Percentiles rank a stretch among this genome's conserved stretches.
phyloP scores from a whole-genome alignment of 805 yeast genomes.

The Lipomyces japonicus region DNA sequence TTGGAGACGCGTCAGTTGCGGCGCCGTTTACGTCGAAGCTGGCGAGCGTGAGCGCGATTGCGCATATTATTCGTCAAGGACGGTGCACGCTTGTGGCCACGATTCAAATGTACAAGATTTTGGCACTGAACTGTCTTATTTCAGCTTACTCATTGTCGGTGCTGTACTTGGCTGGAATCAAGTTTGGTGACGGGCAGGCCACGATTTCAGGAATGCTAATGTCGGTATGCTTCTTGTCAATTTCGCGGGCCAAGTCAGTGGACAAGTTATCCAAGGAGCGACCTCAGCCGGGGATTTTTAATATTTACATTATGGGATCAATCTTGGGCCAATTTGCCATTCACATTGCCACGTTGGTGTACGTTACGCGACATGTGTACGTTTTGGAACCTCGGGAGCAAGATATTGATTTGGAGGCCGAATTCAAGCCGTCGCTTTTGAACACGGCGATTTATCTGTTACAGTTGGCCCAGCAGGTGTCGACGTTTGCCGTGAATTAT shows the following conservation, averaged over 20 bases:
- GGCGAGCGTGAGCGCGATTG: slow-evolving; percentile 86
- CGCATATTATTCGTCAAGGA: slow-evolving; percentile 93
- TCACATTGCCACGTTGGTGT: slow-evolving; percentile 77
- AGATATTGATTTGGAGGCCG: slow-evolving; percentile 82
- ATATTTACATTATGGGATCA: slow-evolving; percentile 94
- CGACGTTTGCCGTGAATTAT: slow-evolving; percentile 96
- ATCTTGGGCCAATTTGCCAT: slow-evolving; percentile 94
- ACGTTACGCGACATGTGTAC: slow-evolving; percentile 79
- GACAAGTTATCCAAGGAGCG: slow-evolving; percentile 86
- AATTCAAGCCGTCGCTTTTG: slow-evolving; percentile 80
- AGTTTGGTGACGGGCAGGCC: slow-evolving; percentile 97
- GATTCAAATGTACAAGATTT: slow-evolving; percentile 96
- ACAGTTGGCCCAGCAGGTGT: slow-evolving; percentile 93
- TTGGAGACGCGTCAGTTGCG: slow-evolving; percentile 98
- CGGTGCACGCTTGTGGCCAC: slow-evolving; percentile 97
- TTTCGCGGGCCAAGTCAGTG: slow-evolving; percentile 88
- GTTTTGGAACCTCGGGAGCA: slow-evolving; percentile 90
- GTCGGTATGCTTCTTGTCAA: slow-evolving; percentile 90
- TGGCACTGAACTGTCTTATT: slow-evolving; percentile 94
- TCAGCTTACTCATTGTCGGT: slow-evolving; percentile 95
- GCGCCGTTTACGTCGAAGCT: slow-evolving; percentile 97
- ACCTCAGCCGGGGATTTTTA: slow-evolving; percentile 97
- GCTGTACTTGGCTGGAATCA: slow-evolving; percentile 92
- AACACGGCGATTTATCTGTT: slow-evolving; percentile 94
- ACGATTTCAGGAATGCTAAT: slow-evolving; percentile 90